A percentile compares a stretch with the other conserved stretches of the same genome.
Evolutionary conservation across 2,329 filamentous ascomycete species (phyloP).

Genomic region (Plectosphaerella sp.): DNA sequence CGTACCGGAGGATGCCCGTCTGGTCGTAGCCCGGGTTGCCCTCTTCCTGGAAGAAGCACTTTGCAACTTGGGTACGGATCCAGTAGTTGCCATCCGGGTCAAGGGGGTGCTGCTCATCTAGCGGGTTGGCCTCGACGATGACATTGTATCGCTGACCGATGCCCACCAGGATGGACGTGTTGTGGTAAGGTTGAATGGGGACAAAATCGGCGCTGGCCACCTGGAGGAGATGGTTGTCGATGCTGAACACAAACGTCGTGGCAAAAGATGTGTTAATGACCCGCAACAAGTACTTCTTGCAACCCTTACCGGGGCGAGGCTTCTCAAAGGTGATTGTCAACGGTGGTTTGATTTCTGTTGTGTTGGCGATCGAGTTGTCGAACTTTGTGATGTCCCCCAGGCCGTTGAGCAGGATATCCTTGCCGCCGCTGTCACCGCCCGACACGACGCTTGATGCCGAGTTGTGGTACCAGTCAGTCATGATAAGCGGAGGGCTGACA

Average conservation of each 20-base stretch:
- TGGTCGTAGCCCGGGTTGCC: conserved; percentile 5
- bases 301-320: conserved; percentile 27
- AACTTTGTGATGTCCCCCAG: too few species aligned
- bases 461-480: conserved; percentile 46
- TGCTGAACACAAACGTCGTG: conserved; percentile 45
- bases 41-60: conserved; percentile 37
- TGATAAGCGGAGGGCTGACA: conserved; percentile 46
- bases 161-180: conserved; percentile 42
- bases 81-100: conserved; percentile 29
- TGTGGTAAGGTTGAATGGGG: conserved; percentile 43
- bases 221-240: conserved; percentile 46
- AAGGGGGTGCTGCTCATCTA: conserved; percentile 1
- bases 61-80: conserved; percentile 20
- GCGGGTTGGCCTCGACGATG: conserved; percentile 28
- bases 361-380: conserved; percentile 39
- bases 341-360: conserved; percentile 28
- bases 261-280: conserved; percentile 47
- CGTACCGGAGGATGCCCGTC: conserved; percentile 21
- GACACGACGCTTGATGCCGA: conserved; percentile 12
- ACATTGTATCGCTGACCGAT: conserved; percentile 40
- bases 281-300: conserved; percentile 37
- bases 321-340: conserved; percentile 15
- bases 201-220: conserved; percentile 52
- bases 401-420: too few species aligned
- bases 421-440: conserved; percentile 15